phyloP scores from a whole-genome alignment of 2,329 filamentous ascomycete species.

The Dactylellina drechsleri region DNA sequence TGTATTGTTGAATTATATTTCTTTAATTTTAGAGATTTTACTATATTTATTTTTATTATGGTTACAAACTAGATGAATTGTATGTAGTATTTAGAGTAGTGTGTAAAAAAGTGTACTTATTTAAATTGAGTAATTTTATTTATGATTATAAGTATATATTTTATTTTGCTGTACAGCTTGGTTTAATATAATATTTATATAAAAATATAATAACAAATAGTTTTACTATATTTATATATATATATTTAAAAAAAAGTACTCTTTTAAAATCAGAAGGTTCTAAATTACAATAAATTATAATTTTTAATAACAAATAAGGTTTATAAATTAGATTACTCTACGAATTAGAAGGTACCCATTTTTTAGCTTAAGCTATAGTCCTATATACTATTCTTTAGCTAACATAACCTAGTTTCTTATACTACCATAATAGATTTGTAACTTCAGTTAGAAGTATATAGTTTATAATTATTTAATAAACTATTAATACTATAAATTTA shows the following conservation, averaged over 20 bases:
- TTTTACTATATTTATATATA: background rate
- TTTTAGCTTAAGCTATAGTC: background rate
- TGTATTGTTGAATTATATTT: background rate
- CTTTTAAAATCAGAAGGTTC: background rate
- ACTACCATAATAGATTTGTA: background rate
- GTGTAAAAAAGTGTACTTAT: background rate
- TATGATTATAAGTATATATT: background rate
- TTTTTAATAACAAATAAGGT: background rate
- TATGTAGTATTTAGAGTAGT: background rate
- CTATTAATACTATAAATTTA: slow-evolving; percentile 11
- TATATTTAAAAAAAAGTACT: background rate
- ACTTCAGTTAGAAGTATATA: background rate
- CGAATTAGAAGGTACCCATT: background rate
- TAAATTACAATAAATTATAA: background rate
- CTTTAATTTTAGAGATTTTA: background rate
- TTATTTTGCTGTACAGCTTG: background rate
- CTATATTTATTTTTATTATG: background rate
- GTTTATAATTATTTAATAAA: background rate
- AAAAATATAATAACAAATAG: background rate
- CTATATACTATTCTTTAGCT: background rate
- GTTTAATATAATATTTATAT: background rate
- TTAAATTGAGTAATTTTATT: background rate
- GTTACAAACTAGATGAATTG: background rate
- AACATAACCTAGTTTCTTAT: background rate
- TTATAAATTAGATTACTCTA: background rate